phyloP scores from a whole-genome alignment of 306 rosid species.

The Rosa persica region DNA sequence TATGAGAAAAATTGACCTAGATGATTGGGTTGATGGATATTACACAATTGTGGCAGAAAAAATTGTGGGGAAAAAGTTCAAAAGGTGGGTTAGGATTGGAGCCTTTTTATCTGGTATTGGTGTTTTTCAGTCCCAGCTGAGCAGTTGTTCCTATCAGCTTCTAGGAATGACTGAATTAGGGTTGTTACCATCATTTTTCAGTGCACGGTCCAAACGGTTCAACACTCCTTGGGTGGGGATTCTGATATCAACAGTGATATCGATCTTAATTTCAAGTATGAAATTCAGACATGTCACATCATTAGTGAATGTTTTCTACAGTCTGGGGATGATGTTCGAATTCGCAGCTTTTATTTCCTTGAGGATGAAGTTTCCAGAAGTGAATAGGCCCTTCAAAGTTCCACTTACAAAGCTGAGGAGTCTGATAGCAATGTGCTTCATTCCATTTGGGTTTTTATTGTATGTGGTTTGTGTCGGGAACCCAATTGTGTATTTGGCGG shows the following conservation, averaged over 20 bases:
- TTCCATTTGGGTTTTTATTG: slow-evolving; percentile 51
- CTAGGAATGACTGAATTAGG: slow-evolving; percentile 70
- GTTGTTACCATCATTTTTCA: slow-evolving; percentile 41
- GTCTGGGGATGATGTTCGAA: slow-evolving; percentile 61
- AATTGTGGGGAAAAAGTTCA: slow-evolving; percentile 59
- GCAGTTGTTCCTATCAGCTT: slow-evolving; percentile 63
- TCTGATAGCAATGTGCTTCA: slow-evolving; percentile 42
- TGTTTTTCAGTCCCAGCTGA: slow-evolving; percentile 59
- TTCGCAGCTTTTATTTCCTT: slow-evolving; percentile 57
- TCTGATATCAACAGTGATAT: slow-evolving; percentile 33
- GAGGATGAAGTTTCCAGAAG: slow-evolving; percentile 43
- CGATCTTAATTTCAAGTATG: slow-evolving; percentile 45
- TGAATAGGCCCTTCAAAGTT: slow-evolving; percentile 44
- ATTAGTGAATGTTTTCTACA: slow-evolving; percentile 51
- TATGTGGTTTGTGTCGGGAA: slow-evolving; percentile 48
- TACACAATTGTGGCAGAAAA: slow-evolving; percentile 52
- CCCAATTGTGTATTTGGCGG: slow-evolving; percentile 40
- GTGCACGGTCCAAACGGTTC: slow-evolving; percentile 38
- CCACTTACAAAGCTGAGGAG: slow-evolving; percentile 41
- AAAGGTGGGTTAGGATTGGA: slow-evolving; percentile 48
- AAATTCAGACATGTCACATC: slow-evolving; percentile 33
- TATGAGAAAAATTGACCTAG: slow-evolving; percentile 35
- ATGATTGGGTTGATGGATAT: slow-evolving; percentile 42
- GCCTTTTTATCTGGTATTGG: slow-evolving; percentile 60
- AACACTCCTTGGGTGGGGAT: slow-evolving; percentile 72